Conservation (phyloP, 75 land plant genomes). For the Selaginella moellendorffii region DNA sequence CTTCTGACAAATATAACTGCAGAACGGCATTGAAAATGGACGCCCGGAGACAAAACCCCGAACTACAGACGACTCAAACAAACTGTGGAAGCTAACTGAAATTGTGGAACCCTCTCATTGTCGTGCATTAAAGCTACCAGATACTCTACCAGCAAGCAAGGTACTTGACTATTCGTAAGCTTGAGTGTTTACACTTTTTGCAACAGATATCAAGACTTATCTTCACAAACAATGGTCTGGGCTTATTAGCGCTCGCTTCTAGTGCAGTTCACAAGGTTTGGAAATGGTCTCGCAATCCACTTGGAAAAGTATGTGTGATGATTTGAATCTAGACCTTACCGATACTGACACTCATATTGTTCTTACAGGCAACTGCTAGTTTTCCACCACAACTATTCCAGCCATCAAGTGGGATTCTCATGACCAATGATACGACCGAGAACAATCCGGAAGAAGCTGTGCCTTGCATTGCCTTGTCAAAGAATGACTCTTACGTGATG, state of each 20-base stretch:
- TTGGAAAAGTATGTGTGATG: background rate
- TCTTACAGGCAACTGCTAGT: constrained; percentile 60
- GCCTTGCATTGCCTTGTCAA: constrained; percentile 54
- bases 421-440: constrained; percentile 59
- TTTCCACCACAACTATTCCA: constrained; percentile 60
- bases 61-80: constrained; percentile 34
- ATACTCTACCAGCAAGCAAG: constrained; percentile 21
- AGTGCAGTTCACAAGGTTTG: constrained; percentile 71
- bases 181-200: background rate
- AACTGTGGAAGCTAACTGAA: constrained; percentile 65
- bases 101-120: constrained; percentile 58
- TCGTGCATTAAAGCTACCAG: constrained; percentile 47
- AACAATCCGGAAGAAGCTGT: constrained; percentile 45
- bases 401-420: constrained; percentile 62
- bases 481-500: constrained; percentile 82
- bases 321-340: too few relatives aligned
- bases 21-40: background rate
- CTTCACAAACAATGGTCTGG: constrained; percentile 62
- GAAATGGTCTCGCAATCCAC: constrained; percentile 55
- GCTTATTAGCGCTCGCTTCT: constrained; percentile 51
- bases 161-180: background rate
- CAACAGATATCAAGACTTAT: constrained; percentile 48
- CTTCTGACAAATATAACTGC: background rate
- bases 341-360: too few relatives aligned
- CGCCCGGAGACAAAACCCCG: background rate